Evolutionary conservation across 306 rosid genomes (phyloP).

Genomic region (Leucaena leucocephala): DNA sequence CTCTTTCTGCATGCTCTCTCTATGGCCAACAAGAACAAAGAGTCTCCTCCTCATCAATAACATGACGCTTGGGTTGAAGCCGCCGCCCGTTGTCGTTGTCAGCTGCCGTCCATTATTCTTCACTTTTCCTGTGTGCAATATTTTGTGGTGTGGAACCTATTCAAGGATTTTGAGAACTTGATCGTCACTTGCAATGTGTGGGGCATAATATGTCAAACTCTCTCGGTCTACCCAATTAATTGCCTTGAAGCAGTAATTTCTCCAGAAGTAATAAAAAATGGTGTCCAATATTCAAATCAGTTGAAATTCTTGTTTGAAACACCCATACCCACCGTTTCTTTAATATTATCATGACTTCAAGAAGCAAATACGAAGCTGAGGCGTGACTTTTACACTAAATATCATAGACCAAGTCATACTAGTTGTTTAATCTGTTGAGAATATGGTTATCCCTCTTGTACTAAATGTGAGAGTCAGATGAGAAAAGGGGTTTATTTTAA

Average conservation of each 20-base stretch:
- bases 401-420: neutral
- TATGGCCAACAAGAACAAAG: too few species aligned
- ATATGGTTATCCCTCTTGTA: neutral
- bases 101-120: too few species aligned
- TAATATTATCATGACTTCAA: neutral
- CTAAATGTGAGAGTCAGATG: too few species aligned
- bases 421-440: neutral
- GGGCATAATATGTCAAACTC: constrained; percentile 36
- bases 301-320: constrained; percentile 24
- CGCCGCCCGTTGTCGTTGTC: too few species aligned
- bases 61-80: too few species aligned
- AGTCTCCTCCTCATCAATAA: too few species aligned
- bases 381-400: neutral
- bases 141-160: too few species aligned
- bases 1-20: too few species aligned
- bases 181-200: constrained; percentile 40
- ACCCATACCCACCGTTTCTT: neutral
- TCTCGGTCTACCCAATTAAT: constrained; percentile 47
- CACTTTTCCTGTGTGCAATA: too few species aligned
- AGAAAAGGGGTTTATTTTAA: too few species aligned
- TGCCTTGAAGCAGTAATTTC: neutral
- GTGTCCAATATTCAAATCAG: neutral
- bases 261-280: neutral
- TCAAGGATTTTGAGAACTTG: too few species aligned
- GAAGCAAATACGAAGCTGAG: neutral